These are phyloP conservation scores for Emericellopsis terricola DNA, from an alignment of 495 filamentous ascomycete genomes.

Conservation along the genomic window DNA sequence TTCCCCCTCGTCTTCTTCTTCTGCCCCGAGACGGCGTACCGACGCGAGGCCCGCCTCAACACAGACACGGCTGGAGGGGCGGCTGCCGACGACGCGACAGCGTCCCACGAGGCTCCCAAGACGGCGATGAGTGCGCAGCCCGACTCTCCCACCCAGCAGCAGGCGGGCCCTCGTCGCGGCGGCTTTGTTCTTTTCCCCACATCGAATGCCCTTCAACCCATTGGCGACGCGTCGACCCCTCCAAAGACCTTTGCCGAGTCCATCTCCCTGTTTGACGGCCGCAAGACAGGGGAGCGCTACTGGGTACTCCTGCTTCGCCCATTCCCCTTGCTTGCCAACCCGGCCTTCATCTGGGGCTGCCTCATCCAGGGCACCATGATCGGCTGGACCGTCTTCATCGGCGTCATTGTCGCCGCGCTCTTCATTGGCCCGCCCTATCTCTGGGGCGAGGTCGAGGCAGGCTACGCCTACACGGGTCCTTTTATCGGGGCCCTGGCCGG, in stretches of 20 bases:
- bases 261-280: slow-evolving; percentile 60
- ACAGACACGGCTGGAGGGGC: slow-evolving; percentile 28
- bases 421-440: slow-evolving; percentile 65
- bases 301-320: slow-evolving; percentile 46
- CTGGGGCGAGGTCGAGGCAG: slow-evolving; percentile 66
- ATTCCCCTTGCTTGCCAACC: slow-evolving; percentile 52
- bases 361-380: slow-evolving; percentile 82
- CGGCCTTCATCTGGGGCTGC: slow-evolving; percentile 76
- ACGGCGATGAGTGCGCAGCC: neutral
- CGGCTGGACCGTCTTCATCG: slow-evolving; percentile 90
- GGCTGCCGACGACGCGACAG: neutral
- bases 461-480: slow-evolving; percentile 76
- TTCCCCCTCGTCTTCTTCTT: slow-evolving; percentile 55
- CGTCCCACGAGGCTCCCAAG: neutral
- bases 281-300: slow-evolving; percentile 48
- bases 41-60: slow-evolving; percentile 43
- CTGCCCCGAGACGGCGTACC: slow-evolving; percentile 72
- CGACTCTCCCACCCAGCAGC: neutral
- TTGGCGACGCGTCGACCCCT: slow-evolving; percentile 5
- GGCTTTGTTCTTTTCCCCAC: slow-evolving; percentile 1
- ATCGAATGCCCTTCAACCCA: neutral
- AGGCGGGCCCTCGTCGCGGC: neutral
- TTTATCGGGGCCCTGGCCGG: slow-evolving; percentile 73
- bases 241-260: slow-evolving; percentile 35
- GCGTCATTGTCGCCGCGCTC: slow-evolving; percentile 67